phyloP scores from a whole-genome alignment of 495 filamentous ascomycete species.

The Thermothielavioides terrestris region DNA sequence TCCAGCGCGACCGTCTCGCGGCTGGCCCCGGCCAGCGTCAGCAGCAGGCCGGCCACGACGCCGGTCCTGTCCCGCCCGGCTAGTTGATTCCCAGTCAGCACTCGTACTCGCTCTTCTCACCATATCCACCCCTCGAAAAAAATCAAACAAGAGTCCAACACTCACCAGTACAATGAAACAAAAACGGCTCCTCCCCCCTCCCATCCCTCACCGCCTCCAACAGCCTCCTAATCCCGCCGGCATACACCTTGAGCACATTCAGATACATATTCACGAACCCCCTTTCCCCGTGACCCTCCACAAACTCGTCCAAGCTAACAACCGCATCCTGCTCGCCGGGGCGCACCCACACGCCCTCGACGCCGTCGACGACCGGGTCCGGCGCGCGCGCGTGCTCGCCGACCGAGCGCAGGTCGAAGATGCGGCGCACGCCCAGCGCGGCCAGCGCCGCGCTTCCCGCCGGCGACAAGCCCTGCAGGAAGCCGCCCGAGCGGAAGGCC shows the following conservation, averaged over 20 bases:
- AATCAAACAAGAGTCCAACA: neutral
- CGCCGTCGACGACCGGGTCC: conserved; percentile 31
- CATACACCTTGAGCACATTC: conserved; percentile 32
- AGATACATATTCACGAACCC: conserved; percentile 37
- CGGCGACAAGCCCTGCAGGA: conserved; percentile 24
- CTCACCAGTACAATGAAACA: conserved; percentile 48
- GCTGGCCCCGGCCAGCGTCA: conserved; percentile 44
- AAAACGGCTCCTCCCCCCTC: conserved; percentile 22
- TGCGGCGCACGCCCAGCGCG: conserved; percentile 29
- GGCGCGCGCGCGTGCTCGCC: conserved; percentile 28
- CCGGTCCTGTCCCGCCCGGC: conserved; percentile 61
- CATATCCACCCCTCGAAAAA: neutral
- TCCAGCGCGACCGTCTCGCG: conserved; percentile 41
- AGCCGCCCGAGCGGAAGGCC: conserved; percentile 46
- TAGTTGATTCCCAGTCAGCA: conserved; percentile 10
- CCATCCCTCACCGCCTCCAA: conserved; percentile 31
- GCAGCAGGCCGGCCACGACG: conserved; percentile 47
- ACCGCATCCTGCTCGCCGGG: conserved; percentile 22
- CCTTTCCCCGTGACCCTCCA: conserved; percentile 31
- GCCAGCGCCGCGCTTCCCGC: conserved; percentile 31
- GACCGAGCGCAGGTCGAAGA: conserved; percentile 39
- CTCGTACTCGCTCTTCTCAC: conserved; percentile 1
- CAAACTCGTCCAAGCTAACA: conserved; percentile 28
- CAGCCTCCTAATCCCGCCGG: conserved; percentile 26
- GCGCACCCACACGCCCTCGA: conserved; percentile 33